Base-by-base conservation (phyloP, 163 green algal genomes). In the Scenedesmus sp. region DNA sequence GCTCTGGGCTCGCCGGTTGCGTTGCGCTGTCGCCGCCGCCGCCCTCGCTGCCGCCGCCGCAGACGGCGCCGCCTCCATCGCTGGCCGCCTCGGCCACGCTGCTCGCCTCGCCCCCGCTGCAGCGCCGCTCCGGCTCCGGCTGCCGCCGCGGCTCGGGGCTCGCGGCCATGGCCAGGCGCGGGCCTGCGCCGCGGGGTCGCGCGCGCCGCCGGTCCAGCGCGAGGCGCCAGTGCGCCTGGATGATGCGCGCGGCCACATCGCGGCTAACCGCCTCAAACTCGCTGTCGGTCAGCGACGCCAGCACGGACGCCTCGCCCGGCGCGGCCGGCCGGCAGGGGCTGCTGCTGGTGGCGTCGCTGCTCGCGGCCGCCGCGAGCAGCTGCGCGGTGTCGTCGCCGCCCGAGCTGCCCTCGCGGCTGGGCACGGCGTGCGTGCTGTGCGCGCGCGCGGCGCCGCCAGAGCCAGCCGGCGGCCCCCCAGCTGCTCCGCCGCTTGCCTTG, bases 241-340 rank as follows among this genome's bases (percentile, higher is more conserved):
- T 93, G 60, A 94, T 90, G 26, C 88, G 81, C 1, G 87, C 90
- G 7, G 88, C 90, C 26, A 94, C 80, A 22, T 92, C 90, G 11
- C 78, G 67, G 10, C 70, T 91, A 39, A 92, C 87, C 47, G 71
- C 63, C 5, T 84, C 71, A 72, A 88, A 86, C 17, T 81, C 51
- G 10, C 53, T 50, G 13, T 83, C 79, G 22, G 34, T 78, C 20
- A 85, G 45, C 3, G 45, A 77, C 14, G 44, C 50, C 45, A 63
- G 39, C 56, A 78, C 5, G 7, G 44, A 47, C 39, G 39, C 6
- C 39, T 15, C 39, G 10, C 39, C 39, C 39, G 10, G 39, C 39
- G 22, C 50, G 24, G 22, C 18, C 50, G 18, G 50, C 50, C 18
- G 39, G 39, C 39, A 47, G 39, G 6, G 7, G 39, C 39, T 6